A percentile compares a stretch with the other conserved stretches of the same genome.
Evolutionary conservation across 352 stramenopile genomes (phyloP).

Genomic region (Phytophthora rubi): DNA sequence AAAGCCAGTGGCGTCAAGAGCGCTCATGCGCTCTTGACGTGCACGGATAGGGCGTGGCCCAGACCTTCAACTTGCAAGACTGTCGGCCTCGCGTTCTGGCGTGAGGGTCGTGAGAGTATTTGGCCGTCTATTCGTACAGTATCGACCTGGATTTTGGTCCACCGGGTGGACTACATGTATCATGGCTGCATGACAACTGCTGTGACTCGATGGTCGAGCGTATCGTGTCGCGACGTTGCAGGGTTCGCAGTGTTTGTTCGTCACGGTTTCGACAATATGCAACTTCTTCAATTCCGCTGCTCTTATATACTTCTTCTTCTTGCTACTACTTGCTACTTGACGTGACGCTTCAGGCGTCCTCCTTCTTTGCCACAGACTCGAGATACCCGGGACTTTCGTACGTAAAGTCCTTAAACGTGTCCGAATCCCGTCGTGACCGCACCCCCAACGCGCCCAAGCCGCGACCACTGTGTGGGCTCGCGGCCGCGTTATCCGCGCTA

Average conservation of each 20-base stretch:
- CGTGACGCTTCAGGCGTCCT: constrained; percentile 19
- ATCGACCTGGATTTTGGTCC: constrained; percentile 11
- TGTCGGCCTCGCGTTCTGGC: neutral
- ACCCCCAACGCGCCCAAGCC: constrained; percentile 22
- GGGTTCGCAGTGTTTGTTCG: neutral
- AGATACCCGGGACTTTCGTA: constrained; percentile 79
- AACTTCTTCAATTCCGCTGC: constrained; percentile 32
- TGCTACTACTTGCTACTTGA: constrained; percentile 1
- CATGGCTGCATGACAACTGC: neutral
- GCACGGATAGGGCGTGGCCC: neutral
- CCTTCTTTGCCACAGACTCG: constrained; percentile 53
- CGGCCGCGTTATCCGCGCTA: constrained; percentile 53
- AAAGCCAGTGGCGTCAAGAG: neutral
- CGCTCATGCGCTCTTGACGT: too few relatives aligned
- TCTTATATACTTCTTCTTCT: constrained; percentile 27
- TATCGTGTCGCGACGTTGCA: constrained; percentile 4
- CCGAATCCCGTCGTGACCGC: constrained; percentile 56
- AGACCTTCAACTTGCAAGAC: neutral
- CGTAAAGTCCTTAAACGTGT: constrained; percentile 85
- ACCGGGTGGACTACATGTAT: neutral
- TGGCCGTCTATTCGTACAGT: constrained; percentile 12
- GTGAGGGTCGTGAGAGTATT: neutral
- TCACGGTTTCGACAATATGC: constrained; percentile 19
- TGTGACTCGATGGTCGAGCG: neutral
- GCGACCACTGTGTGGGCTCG: constrained; percentile 24